phyloP scores from a whole-genome alignment of 2,329 filamentous ascomycete genomes.

The Erysiphe neolycopersici region DNA sequence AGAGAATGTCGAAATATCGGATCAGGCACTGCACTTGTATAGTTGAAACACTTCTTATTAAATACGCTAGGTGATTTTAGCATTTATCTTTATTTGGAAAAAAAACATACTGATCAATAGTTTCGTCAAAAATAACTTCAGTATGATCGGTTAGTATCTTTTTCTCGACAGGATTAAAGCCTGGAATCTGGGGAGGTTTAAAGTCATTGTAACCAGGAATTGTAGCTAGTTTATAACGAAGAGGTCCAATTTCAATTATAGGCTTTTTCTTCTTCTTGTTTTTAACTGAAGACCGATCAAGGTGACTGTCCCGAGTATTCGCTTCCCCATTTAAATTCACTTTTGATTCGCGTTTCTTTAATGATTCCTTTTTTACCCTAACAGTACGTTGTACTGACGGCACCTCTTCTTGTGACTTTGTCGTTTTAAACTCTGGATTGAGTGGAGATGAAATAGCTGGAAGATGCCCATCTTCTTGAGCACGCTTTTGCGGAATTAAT shows the following conservation, averaged over 20 bases:
- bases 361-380: slow-evolving; percentile 34
- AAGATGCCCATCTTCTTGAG: slow-evolving; percentile 40
- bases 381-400: slow-evolving; percentile 13
- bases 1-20: slow-evolving; percentile 64
- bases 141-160: slow-evolving; percentile 22
- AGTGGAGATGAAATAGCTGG: slow-evolving; percentile 49
- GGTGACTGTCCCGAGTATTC: slow-evolving; percentile 24
- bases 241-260: slow-evolving; percentile 18
- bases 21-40: slow-evolving; percentile 75
- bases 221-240: slow-evolving; percentile 36
- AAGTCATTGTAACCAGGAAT: slow-evolving; percentile 32
- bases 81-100: not conserved
- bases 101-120: slow-evolving; percentile 31
- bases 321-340: slow-evolving; percentile 17
- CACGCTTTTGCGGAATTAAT: slow-evolving; percentile 35
- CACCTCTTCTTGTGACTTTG: slow-evolving; percentile 14
- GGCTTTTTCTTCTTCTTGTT: slow-evolving; percentile 15
- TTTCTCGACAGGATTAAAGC: slow-evolving; percentile 29
- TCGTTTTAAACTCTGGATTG: slow-evolving; percentile 33
- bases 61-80: slow-evolving; percentile 19
- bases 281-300: slow-evolving; percentile 22
- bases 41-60: slow-evolving; percentile 55
- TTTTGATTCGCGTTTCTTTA: slow-evolving; percentile 43
- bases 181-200: slow-evolving; percentile 27
- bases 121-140: slow-evolving; percentile 31